Evolutionary conservation across 2,329 filamentous ascomycete genomes (phyloP).

Genomic region (Aspergillus brunneoviolaceus): DNA sequence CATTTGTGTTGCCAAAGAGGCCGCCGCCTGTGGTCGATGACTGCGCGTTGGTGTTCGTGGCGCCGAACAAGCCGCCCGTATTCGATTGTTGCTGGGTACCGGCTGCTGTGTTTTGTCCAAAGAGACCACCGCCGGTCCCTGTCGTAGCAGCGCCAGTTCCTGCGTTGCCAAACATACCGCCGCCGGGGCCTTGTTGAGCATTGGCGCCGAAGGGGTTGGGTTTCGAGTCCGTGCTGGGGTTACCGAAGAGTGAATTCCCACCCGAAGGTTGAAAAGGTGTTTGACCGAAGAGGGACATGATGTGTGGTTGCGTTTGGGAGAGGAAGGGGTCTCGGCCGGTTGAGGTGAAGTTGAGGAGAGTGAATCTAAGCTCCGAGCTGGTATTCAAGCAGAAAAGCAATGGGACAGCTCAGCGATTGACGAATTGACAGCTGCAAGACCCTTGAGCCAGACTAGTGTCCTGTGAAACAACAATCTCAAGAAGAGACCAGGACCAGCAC

Average conservation of each 20-base stretch:
- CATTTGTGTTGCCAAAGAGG: conserved; percentile 33
- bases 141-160: conserved; percentile 18
- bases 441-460: too few relatives aligned
- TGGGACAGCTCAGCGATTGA: neutral
- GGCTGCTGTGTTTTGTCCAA: conserved; percentile 28
- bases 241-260: conserved; percentile 31
- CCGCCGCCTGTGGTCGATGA: conserved; percentile 30
- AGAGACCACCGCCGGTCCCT: conserved; percentile 33
- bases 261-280: conserved; percentile 21
- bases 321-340: neutral
- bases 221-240: conserved; percentile 16
- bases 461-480: neutral
- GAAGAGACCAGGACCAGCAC: neutral
- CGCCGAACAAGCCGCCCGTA: conserved; percentile 28
- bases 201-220: conserved; percentile 23
- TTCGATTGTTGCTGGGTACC: conserved; percentile 30
- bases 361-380: neutral
- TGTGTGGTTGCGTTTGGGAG: conserved; percentile 1
- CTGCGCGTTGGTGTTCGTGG: conserved; percentile 15
- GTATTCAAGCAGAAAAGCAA: neutral
- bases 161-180: conserved; percentile 35
- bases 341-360: neutral
- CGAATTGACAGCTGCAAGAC: neutral
- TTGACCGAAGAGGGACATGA: conserved; percentile 43
- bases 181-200: conserved; percentile 36